These are phyloP conservation scores for Zygosaccharomyces pseudobailii DNA, from an alignment of 1,139 yeast genomes.

Conservation along the genomic window DNA sequence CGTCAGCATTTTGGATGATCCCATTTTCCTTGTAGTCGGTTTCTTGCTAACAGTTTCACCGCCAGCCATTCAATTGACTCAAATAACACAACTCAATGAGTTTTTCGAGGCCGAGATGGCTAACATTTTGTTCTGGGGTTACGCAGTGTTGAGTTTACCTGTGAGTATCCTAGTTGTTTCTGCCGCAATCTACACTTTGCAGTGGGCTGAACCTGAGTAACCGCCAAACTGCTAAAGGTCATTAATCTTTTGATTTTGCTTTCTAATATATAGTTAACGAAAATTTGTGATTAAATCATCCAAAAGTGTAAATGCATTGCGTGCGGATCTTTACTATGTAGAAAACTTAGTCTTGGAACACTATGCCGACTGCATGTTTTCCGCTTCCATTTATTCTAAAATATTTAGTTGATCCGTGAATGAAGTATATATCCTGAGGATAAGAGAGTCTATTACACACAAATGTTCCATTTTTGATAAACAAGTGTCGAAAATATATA, in stretches of 20 bases:
- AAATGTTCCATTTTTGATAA: no score
- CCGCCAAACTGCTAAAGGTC: neutral
- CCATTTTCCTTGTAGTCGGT: constrained; percentile 68
- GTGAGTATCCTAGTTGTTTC: constrained; percentile 67
- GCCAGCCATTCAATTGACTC: constrained; percentile 75
- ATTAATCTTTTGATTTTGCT: neutral
- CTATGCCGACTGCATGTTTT: no score
- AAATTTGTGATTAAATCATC: neutral
- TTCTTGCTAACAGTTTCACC: constrained; percentile 70
- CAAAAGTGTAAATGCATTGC: no score
- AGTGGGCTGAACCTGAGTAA: constrained; percentile 33
- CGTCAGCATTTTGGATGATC: constrained; percentile 67
- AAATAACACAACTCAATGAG: constrained; percentile 62
- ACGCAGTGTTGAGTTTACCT: constrained; percentile 68
- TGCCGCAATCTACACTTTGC: constrained; percentile 45
- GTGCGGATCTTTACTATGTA: no score
- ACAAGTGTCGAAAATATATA: no score
- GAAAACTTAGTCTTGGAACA: no score
- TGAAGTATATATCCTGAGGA: no score
- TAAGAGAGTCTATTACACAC: no score
- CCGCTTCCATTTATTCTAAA: no score
- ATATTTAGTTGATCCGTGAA: no score
- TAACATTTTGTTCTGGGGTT: constrained; percentile 74
- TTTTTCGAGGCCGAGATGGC: constrained; percentile 66
- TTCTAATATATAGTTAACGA: neutral